phyloP scores from a whole-genome alignment of 306 rosid genomes.

The Senna siamea region DNA sequence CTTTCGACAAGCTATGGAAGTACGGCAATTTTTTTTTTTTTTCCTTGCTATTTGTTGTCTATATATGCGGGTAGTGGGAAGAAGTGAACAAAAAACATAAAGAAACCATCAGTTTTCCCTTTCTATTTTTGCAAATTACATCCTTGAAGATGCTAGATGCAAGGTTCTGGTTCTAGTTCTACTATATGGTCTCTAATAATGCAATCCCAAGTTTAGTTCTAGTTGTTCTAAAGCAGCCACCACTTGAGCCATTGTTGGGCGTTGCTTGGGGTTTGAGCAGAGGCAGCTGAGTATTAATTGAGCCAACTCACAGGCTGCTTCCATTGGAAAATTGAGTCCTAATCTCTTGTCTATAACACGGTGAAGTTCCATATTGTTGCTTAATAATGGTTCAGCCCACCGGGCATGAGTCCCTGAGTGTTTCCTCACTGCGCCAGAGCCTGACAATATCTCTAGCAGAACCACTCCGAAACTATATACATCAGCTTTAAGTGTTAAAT shows the following conservation, averaged over 20 bases:
- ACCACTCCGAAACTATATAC: conserved; percentile 61
- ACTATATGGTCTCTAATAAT: neutral
- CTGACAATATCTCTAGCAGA: conserved; percentile 51
- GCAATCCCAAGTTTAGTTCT: conserved; percentile 20
- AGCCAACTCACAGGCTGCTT: conserved; percentile 44
- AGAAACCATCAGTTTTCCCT: neutral
- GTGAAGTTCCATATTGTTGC: conserved; percentile 26
- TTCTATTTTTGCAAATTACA: neutral
- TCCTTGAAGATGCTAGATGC: neutral
- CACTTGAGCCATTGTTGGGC: conserved; percentile 50
- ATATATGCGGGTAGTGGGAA: neutral
- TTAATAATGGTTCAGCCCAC: conserved; percentile 43
- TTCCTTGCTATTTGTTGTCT: neutral
- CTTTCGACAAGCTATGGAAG: conserved; percentile 27
- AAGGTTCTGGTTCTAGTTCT: neutral
- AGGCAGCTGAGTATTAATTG: conserved; percentile 45
- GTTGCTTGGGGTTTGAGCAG: conserved; percentile 16
- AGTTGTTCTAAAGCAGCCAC: conserved; percentile 41
- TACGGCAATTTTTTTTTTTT: conserved; percentile 4
- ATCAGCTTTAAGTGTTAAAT: conserved; percentile 48
- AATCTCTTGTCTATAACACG: conserved; percentile 42
- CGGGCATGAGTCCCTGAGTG: conserved; percentile 46
- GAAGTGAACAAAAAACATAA: conserved; percentile 6
- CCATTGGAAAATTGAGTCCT: conserved; percentile 34
- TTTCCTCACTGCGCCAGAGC: conserved; percentile 40